phyloP scores from a whole-genome alignment of 768 basidiomycete genomes.

The Bullera alba region DNA sequence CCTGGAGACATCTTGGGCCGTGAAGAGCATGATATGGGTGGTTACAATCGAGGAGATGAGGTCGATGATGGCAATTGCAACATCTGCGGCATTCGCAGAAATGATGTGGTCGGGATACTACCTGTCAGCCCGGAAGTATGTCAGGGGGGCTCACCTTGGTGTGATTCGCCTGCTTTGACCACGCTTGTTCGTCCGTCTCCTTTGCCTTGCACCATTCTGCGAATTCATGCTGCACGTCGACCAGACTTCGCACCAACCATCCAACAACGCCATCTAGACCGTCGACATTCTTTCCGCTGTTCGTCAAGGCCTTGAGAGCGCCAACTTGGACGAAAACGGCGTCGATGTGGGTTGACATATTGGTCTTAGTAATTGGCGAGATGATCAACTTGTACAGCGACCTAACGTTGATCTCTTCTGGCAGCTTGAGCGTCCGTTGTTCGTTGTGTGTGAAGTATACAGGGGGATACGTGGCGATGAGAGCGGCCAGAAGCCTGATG shows the following conservation, averaged over 20 bases:
- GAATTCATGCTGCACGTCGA: constrained; percentile 25
- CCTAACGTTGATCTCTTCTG: constrained; percentile 14
- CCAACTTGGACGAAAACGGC: constrained; percentile 58
- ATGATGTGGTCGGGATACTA: constrained; percentile 17
- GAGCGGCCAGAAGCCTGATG: constrained; percentile 28
- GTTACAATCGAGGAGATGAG: constrained; percentile 32
- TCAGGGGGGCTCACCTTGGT: constrained; percentile 5
- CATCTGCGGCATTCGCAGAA: constrained; percentile 19
- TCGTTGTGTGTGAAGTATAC: constrained; percentile 3
- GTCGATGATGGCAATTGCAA: constrained; percentile 22
- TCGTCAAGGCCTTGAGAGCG: constrained; percentile 71
- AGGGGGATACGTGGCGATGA: constrained; percentile 23
- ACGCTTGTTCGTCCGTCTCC: constrained; percentile 6
- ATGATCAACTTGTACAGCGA: constrained; percentile 22
- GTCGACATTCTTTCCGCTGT: constrained; percentile 23
- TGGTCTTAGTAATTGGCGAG: constrained; percentile 1
- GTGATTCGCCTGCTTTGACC: constrained; percentile 6
- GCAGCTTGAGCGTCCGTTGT: not conserved
- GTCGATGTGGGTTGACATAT: constrained; percentile 7
- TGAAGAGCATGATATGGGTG: constrained; percentile 35
- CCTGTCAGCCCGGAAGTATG: constrained; percentile 6
- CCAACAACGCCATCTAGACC: constrained; percentile 30
- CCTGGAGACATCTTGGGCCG: constrained; percentile 23
- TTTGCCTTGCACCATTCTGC: constrained; percentile 27
- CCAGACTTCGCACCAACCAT: constrained; percentile 26